These are phyloP conservation scores for Colletotrichum tropicicola DNA, from an alignment of 2,329 filamentous ascomycete genomes.

Conservation along the genomic window DNA sequence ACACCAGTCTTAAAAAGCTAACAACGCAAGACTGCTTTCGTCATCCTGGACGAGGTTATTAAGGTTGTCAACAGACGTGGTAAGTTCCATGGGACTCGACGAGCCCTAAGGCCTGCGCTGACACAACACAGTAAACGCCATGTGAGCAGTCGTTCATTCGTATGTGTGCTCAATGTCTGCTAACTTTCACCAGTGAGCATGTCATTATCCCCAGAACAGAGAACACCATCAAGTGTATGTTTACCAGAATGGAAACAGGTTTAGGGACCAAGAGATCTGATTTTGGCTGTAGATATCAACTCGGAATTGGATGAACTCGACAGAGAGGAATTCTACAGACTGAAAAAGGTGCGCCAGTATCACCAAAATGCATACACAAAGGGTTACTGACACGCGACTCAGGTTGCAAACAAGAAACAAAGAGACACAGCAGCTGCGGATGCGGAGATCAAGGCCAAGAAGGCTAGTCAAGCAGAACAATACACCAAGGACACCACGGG, in stretches of 20 bases:
- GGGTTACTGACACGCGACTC: not conserved
- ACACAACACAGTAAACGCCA: conserved; percentile 79
- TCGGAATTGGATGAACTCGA: conserved; percentile 97
- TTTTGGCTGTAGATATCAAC: conserved; percentile 80
- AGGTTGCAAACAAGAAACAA: conserved; percentile 84
- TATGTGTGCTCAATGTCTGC: not conserved
- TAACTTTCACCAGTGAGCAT: conserved; percentile 69
- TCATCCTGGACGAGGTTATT: conserved; percentile 98
- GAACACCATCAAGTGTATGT: conserved; percentile 96
- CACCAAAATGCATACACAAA: too few species aligned
- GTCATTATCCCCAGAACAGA: conserved; percentile 98
- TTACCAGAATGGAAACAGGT: too few species aligned
- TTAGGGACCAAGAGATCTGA: conserved; percentile 2
- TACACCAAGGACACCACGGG: conserved; percentile 49
- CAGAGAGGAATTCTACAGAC: conserved; percentile 95
- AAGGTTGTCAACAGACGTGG: conserved; percentile 98
- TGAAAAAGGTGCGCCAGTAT: conserved; percentile 75
- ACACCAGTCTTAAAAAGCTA: not conserved
- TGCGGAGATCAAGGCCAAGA: conserved; percentile 78
- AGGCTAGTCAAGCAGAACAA: conserved; percentile 44
- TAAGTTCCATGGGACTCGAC: conserved; percentile 46
- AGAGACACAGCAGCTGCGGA: conserved; percentile 77
- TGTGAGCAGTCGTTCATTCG: conserved; percentile 67
- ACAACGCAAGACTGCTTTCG: conserved; percentile 81
- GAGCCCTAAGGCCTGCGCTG: not conserved